Conservation (phyloP, 2,329 filamentous ascomycete species). For the Botryosphaeria agaves region DNA sequence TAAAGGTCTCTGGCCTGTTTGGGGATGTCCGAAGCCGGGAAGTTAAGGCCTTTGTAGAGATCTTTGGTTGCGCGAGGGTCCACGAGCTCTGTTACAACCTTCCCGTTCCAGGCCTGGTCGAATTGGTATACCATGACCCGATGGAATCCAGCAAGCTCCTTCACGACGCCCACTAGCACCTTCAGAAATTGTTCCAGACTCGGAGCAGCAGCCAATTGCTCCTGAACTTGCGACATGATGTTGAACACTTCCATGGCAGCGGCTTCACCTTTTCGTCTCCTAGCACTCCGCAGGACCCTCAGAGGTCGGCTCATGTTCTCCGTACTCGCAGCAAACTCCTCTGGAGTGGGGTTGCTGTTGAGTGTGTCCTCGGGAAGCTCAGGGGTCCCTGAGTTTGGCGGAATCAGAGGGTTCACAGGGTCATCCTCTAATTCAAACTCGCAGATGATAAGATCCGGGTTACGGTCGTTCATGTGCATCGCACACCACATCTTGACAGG, state of each 20-base stretch:
- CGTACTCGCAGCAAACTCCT: constrained; percentile 62
- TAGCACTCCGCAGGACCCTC: constrained; percentile 56
- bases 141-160: constrained; percentile 80
- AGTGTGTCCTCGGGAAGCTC: constrained; percentile 58
- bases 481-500: constrained; percentile 70
- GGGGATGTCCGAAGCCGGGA: constrained; percentile 75
- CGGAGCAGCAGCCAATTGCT: constrained; percentile 59
- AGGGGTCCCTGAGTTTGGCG: constrained; percentile 37
- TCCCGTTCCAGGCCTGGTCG: constrained; percentile 64
- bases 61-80: constrained; percentile 66
- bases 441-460: constrained; percentile 60
- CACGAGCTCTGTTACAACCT: constrained; percentile 74
- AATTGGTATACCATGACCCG: constrained; percentile 91
- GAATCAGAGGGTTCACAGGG: constrained; percentile 46
- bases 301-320: constrained; percentile 59
- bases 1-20: constrained; percentile 79
- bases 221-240: constrained; percentile 82
- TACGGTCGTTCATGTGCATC: constrained; percentile 54
- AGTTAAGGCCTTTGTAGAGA: constrained; percentile 73
- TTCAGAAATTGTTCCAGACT: constrained; percentile 61
- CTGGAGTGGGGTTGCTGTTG: constrained; percentile 50
- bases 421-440: constrained; percentile 83
- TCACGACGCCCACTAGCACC: constrained; percentile 68
- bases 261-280: constrained; percentile 59
- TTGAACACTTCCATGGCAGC: constrained; percentile 82